Percentiles rank a stretch among this genome's conserved stretches.
phyloP scores from a whole-genome alignment of 805 yeast genomes.

The Schizosaccharomyces lindneri region DNA sequence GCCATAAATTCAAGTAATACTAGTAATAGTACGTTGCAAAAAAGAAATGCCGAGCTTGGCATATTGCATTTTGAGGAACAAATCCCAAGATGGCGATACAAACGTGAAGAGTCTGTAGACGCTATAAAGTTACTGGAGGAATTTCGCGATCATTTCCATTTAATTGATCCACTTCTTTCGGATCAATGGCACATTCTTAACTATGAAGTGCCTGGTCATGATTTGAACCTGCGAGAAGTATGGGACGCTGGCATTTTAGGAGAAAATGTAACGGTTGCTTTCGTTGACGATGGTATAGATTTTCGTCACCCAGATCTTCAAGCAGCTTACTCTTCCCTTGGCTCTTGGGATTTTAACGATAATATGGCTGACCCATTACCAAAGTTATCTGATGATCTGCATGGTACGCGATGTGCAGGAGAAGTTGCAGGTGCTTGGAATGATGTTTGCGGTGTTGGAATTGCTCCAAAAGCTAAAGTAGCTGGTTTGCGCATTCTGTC shows the following conservation, averaged over 20 bases:
- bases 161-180: conserved; percentile 60
- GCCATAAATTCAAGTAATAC: not conserved
- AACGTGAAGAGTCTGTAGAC: not conserved
- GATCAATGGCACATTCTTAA: conserved; percentile 87
- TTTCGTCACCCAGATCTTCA: conserved; percentile 48
- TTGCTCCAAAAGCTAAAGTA: conserved; percentile 68
- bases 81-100: not conserved
- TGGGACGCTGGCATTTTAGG: conserved; percentile 63
- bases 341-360: conserved; percentile 85
- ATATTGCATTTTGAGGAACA: not conserved
- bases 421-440: conserved; percentile 75
- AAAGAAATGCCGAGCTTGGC: not conserved
- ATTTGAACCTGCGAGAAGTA: conserved; percentile 61
- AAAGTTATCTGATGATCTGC: conserved; percentile 54
- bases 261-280: conserved; percentile 54
- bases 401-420: conserved; percentile 95
- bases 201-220: conserved; percentile 47
- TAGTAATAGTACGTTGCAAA: not conserved
- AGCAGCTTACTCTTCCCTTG: conserved; percentile 34
- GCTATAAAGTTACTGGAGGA: not conserved
- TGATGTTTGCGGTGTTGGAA: conserved; percentile 83
- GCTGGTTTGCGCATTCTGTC: conserved; percentile 77
- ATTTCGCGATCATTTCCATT: conserved; percentile 24
- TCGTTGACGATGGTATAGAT: conserved; percentile 88
- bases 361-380: conserved; percentile 59